Conservation (phyloP, 345 rosid genomes). For the Aquilaria malaccensis region DNA sequence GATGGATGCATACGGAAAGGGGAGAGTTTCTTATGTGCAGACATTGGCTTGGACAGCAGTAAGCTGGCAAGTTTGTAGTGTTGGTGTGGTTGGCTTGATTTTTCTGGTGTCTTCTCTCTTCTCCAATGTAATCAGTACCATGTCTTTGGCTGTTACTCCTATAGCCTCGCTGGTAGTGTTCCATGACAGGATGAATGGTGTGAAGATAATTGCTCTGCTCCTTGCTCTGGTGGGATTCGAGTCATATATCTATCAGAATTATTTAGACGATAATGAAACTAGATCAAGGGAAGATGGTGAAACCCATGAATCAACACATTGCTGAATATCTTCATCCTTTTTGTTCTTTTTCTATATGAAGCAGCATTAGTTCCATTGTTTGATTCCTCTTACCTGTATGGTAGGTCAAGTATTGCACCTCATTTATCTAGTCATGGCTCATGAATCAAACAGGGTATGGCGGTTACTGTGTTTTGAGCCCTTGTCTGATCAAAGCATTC, state of each 20-base stretch:
- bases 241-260: slow-evolving; percentile 52
- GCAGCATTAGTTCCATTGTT: too few relatives aligned
- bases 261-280: slow-evolving; percentile 41
- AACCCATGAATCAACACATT: slow-evolving; percentile 7
- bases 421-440: too few relatives aligned
- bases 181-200: slow-evolving; percentile 60
- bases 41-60: slow-evolving; percentile 49
- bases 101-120: slow-evolving; percentile 63
- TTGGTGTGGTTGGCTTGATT: slow-evolving; percentile 68
- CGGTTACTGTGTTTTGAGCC: too few relatives aligned
- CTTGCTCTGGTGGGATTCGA: slow-evolving; percentile 58
- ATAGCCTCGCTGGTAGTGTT: slow-evolving; percentile 44
- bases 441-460: too few relatives aligned
- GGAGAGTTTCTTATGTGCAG: slow-evolving; percentile 43
- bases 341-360: too few relatives aligned
- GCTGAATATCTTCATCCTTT: slow-evolving; percentile 4
- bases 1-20: slow-evolving; percentile 37
- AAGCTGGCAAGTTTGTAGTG: slow-evolving; percentile 61
- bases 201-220: slow-evolving; percentile 57
- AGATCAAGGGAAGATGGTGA: slow-evolving; percentile 15
- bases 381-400: too few relatives aligned
- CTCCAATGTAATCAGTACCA: slow-evolving; percentile 63
- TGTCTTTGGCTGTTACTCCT: slow-evolving; percentile 56
- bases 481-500: too few relatives aligned
- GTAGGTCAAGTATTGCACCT: too few relatives aligned